Conservation (phyloP, 495 filamentous ascomycete species). For the Daldinia decipiens region DNA sequence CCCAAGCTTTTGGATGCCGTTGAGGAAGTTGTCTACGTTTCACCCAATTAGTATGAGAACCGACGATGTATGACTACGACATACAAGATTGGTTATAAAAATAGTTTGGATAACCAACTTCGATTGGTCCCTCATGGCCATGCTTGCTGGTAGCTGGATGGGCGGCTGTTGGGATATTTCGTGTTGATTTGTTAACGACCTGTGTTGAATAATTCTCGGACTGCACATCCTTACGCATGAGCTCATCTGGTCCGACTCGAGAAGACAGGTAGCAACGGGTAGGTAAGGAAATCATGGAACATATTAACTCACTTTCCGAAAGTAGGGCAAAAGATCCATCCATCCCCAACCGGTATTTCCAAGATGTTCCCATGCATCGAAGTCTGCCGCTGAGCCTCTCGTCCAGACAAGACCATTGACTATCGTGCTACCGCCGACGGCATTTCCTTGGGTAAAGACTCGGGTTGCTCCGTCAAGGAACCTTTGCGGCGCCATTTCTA, state of each 20-base stretch:
- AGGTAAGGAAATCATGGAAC: slow-evolving; percentile 9
- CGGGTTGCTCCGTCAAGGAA: slow-evolving; percentile 54
- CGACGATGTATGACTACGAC: slow-evolving; percentile 9
- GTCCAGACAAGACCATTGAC: slow-evolving; percentile 61
- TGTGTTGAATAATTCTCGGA: slow-evolving; percentile 32
- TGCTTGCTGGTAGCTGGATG: slow-evolving; percentile 48
- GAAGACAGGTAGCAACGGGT: neutral
- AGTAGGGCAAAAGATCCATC: slow-evolving; percentile 67
- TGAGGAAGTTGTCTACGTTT: slow-evolving; percentile 61
- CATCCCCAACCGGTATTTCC: slow-evolving; percentile 75
- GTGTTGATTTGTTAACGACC: slow-evolving; percentile 38
- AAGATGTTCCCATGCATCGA: slow-evolving; percentile 67
- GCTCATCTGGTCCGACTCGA: slow-evolving; percentile 13
- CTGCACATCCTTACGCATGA: slow-evolving; percentile 31
- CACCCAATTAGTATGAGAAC: slow-evolving; percentile 18
- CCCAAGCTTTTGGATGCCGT: slow-evolving; percentile 60
- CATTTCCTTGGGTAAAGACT: slow-evolving; percentile 52
- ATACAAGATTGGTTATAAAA: slow-evolving; percentile 60
- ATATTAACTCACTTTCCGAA: slow-evolving; percentile 56
- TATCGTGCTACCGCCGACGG: slow-evolving; percentile 59
- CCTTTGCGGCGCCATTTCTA: slow-evolving; percentile 32
- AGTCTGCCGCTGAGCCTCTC: slow-evolving; percentile 58
- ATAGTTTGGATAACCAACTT: slow-evolving; percentile 64
- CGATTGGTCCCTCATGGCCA: slow-evolving; percentile 57
- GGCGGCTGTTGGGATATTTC: slow-evolving; percentile 50